These are phyloP conservation scores for Fusarium neocosmosporiellum DNA, from an alignment of 2,329 filamentous ascomycete genomes.

Conservation along the genomic window DNA sequence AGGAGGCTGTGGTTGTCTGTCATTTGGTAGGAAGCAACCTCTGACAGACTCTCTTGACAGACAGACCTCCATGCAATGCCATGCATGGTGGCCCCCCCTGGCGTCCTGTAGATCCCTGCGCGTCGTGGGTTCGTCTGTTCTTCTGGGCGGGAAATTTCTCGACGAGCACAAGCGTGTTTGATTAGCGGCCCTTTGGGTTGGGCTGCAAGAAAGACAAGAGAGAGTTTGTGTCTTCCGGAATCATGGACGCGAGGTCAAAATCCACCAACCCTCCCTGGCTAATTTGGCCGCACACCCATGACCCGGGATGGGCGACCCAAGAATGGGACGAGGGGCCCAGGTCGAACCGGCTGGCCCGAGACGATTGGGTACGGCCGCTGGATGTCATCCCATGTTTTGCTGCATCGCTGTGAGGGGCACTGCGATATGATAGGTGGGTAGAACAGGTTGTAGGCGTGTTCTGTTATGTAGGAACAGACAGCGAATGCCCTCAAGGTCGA, in stretches of 20 bases:
- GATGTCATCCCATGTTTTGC: slow-evolving; percentile 9
- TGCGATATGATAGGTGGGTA: neutral
- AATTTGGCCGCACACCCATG: slow-evolving; percentile 30
- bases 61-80: slow-evolving; percentile 21
- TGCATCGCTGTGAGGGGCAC: slow-evolving; percentile 25
- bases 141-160: slow-evolving; percentile 26
- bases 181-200: slow-evolving; percentile 10
- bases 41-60: slow-evolving; percentile 8
- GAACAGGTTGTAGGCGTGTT: neutral
- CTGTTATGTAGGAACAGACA: neutral
- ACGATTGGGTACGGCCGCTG: neutral
- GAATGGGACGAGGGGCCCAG: slow-evolving; percentile 22
- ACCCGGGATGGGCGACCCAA: slow-evolving; percentile 30
- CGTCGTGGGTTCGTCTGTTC: slow-evolving; percentile 8
- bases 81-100: slow-evolving; percentile 31
- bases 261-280: slow-evolving; percentile 30
- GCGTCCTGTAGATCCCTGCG: slow-evolving; percentile 27
- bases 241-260: slow-evolving; percentile 1
- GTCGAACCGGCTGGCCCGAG: slow-evolving; percentile 21
- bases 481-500: neutral
- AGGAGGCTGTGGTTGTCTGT: neutral
- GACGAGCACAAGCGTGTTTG: slow-evolving; percentile 6
- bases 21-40: neutral
- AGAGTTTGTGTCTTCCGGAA: slow-evolving; percentile 5
- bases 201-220: slow-evolving; percentile 4